A percentile compares a stretch with the other conserved stretches of the same genome.
Conservation (phyloP, 1,139 yeast genomes). For the Hansenula lynferdii region DNA sequence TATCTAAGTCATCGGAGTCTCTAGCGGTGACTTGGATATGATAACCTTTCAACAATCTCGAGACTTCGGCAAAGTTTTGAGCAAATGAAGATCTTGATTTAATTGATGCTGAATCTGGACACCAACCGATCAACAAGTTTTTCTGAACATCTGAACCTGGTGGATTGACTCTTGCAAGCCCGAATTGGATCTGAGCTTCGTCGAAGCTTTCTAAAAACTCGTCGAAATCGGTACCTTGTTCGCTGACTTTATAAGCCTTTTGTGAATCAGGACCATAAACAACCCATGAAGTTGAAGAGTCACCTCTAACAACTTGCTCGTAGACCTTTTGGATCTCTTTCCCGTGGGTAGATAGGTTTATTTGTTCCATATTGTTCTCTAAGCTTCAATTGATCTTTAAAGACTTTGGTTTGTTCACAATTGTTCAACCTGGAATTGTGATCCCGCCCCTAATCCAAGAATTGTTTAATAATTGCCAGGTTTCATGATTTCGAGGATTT, state of each 20-base stretch:
- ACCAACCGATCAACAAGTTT: constrained; percentile 87
- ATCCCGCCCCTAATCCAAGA: no score
- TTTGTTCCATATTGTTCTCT: constrained; percentile 27
- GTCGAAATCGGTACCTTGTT: constrained; percentile 55
- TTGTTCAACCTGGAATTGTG: no score
- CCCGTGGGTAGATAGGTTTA: constrained; percentile 22
- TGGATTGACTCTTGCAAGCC: constrained; percentile 81
- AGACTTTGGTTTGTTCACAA: no score
- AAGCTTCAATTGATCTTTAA: no score
- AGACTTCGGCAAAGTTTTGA: constrained; percentile 67
- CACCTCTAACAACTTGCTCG: constrained; percentile 60
- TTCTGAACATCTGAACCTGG: constrained; percentile 88
- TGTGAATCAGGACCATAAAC: constrained; percentile 58
- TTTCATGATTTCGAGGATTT: no score
- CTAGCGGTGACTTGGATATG: constrained; percentile 98
- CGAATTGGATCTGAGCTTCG: constrained; percentile 89
- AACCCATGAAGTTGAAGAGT: constrained; percentile 50
- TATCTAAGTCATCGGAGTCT: constrained; percentile 84
- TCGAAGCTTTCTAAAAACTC: constrained; percentile 81
- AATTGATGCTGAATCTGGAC: constrained; percentile 81
- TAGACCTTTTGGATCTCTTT: constrained; percentile 52
- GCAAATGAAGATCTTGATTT: constrained; percentile 73
- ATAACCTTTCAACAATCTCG: constrained; percentile 69
- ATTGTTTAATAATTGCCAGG: no score
- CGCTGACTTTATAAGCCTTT: constrained; percentile 53